Base-by-base conservation (phyloP, 306 rosid genomes). In the Cucumis sativus region DNA sequence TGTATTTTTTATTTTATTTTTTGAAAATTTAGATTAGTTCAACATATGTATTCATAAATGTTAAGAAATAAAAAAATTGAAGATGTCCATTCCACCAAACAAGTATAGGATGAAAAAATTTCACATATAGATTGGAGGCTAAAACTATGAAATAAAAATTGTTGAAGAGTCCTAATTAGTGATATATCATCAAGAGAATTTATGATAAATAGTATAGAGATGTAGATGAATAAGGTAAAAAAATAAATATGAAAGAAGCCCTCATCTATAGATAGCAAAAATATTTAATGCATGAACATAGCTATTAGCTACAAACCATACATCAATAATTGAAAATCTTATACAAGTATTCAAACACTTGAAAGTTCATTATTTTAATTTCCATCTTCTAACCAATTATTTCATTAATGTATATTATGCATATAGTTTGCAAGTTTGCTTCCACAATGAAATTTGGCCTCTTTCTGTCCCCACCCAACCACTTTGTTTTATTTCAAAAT, bases 401-500 rank as follows among this genome's bases (percentile, higher is more conserved):
- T 16, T 52, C 20, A 52, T 52, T 52, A 5, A 52, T 52, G n/a
- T 52, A 52, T 17, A 52, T 15, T 66, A 8, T n/a, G 10, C 20
- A 20, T 63, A 10, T 68, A 68, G 54, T 69, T 69, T 47, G 8
- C 51, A 70, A 71, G 76, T 14, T 71, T 72, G 47, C 77, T 72
- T 49, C 43, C 77, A 72, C 45, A 51, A 30, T 72, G 28, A 72
- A 30, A 70, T 49, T 13, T 71, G 14, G 76, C 60, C 60, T 3
- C 76, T 45, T 49, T 71, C 0, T 8, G 61, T 52, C 77, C 77
- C 77, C 30, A 72, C 59, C 77, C 74, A 72, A 51, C 77, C 62
- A 72, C 77, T 72, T 72, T 30, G 25, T 49, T 72, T 72, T 51
- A 30, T 72, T 49, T 72, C 20, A 51, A 72, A 72, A 72, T 72